Evolutionary conservation across 2,329 filamentous ascomycete genomes (phyloP).

Genomic region (Madurella fahalii): DNA sequence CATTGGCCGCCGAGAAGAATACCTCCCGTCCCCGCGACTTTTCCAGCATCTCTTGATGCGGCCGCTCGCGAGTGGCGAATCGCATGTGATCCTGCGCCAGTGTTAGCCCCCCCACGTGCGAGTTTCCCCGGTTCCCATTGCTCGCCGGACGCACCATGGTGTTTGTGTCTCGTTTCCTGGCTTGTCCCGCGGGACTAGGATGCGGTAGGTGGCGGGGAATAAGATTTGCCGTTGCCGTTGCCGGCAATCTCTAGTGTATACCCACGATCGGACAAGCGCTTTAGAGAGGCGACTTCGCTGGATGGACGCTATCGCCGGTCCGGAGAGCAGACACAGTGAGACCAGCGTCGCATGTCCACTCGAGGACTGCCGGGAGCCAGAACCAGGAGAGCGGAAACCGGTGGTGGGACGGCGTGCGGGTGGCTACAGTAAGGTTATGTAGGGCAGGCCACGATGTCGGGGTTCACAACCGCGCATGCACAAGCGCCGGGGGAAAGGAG

Average conservation of each 20-base stretch:
- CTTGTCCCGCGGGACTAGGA: slow-evolving; percentile 4
- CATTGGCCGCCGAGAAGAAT: slow-evolving; percentile 56
- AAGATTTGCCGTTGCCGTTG: slow-evolving; percentile 32
- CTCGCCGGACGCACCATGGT: slow-evolving; percentile 16
- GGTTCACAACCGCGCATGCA: slow-evolving; percentile 23
- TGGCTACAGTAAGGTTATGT: slow-evolving; percentile 48
- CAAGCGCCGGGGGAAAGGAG: slow-evolving; percentile 22
- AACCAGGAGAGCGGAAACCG: slow-evolving; percentile 35
- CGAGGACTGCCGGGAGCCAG: slow-evolving; percentile 38
- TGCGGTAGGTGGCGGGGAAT: no score
- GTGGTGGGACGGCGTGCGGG: slow-evolving; percentile 35
- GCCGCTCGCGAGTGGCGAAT: slow-evolving; percentile 35
- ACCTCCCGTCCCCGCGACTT: slow-evolving; percentile 49
- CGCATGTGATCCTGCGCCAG: slow-evolving; percentile 25
- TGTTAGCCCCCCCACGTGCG: slow-evolving; percentile 3
- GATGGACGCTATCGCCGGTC: slow-evolving; percentile 15
- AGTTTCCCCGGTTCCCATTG: not conserved
- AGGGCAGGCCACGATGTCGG: slow-evolving; percentile 29
- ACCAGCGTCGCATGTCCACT: slow-evolving; percentile 33
- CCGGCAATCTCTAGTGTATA: slow-evolving; percentile 33
- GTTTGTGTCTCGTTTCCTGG: not conserved
- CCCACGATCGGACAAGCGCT: slow-evolving; percentile 1
- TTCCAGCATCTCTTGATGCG: slow-evolving; percentile 49
- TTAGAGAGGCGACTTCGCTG: not conserved
- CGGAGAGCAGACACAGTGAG: slow-evolving; percentile 27